Evolutionary conservation across 1,284 basidiomycete genomes (phyloP).

Genomic region (Cutaneotrichosporon arboriforme): DNA sequence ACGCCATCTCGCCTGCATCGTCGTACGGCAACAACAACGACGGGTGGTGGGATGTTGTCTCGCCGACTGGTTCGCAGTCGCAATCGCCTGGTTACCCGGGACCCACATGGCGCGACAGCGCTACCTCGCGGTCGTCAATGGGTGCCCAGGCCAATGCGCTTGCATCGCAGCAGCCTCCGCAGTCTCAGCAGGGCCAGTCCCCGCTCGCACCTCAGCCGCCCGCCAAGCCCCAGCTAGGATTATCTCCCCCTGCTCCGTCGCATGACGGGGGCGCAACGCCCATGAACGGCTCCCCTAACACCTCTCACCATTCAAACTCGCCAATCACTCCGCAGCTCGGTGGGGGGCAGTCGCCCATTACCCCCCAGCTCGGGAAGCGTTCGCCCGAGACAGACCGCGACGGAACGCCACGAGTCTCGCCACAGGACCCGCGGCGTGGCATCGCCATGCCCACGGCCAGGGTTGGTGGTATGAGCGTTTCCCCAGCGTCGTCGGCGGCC

Average conservation of each 20-base stretch:
- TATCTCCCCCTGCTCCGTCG: too few relatives aligned
- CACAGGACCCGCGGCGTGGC: not conserved
- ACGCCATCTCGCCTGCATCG: not conserved
- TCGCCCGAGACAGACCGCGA: not conserved
- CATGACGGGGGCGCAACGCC: not conserved
- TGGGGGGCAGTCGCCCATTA: not conserved
- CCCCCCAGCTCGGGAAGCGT: not conserved
- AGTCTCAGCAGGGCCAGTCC: too few relatives aligned
- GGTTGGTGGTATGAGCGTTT: too few relatives aligned
- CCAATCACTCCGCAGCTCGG: constrained; percentile 1
- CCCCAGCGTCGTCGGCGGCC: not conserved
- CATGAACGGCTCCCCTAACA: not conserved
- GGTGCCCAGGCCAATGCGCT: too few relatives aligned
- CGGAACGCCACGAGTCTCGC: not conserved
- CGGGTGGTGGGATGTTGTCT: constrained; percentile 16
- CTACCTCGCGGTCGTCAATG: too few relatives aligned
- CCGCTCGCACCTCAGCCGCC: too few relatives aligned
- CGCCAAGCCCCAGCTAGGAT: too few relatives aligned
- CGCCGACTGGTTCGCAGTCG: not conserved
- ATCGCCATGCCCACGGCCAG: not conserved
- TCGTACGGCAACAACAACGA: constrained; percentile 1
- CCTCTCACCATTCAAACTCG: not conserved
- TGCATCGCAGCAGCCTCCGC: not conserved
- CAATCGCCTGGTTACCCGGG: too few relatives aligned
- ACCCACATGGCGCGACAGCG: too few relatives aligned